phyloP scores from a whole-genome alignment of 345 rosid genomes.

The Ricinus communis region DNA sequence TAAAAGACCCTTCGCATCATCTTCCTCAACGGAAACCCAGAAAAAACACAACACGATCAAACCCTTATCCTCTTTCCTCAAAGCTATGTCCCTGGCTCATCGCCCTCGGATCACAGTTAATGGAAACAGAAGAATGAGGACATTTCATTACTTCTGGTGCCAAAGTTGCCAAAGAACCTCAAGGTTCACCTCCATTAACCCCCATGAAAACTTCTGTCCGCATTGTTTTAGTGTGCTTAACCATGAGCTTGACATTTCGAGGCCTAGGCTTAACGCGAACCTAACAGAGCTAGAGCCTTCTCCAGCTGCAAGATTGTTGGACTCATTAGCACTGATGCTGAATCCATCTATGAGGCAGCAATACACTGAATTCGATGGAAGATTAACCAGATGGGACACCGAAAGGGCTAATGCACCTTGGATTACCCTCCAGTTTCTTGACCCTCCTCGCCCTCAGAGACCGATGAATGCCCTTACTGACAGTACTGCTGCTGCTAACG shows the following conservation, averaged over 20 bases:
- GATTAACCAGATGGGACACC: slow-evolving; percentile 34
- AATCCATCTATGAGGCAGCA: slow-evolving; percentile 14
- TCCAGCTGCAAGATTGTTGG: slow-evolving; percentile 17
- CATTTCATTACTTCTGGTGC: slow-evolving; percentile 70
- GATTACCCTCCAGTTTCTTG: slow-evolving; percentile 56
- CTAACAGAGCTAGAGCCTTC: slow-evolving; percentile 10
- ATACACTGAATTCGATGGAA: slow-evolving; percentile 10
- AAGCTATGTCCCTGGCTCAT: slow-evolving; percentile 31
- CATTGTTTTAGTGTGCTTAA: slow-evolving; percentile 43
- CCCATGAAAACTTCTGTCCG: slow-evolving; percentile 47
- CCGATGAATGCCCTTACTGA: neutral
- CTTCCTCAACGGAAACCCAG: slow-evolving; percentile 3
- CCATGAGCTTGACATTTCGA: slow-evolving; percentile 52
- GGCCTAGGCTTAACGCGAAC: slow-evolving; percentile 30
- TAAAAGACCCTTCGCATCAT: slow-evolving; percentile 1
- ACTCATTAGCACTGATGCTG: slow-evolving; percentile 27
- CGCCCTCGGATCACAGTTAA: slow-evolving; percentile 53
- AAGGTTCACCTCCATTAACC: slow-evolving; percentile 43
- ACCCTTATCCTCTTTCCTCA: neutral
- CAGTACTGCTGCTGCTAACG: neutral
- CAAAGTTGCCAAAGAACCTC: slow-evolving; percentile 50
- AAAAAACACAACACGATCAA: neutral
- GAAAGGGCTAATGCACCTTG: slow-evolving; percentile 38
- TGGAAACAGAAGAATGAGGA: slow-evolving; percentile 59
- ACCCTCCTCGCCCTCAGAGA: slow-evolving; percentile 15